Evolutionary conservation across 306 rosid species (phyloP).

Genomic region (Sindora glabra): DNA sequence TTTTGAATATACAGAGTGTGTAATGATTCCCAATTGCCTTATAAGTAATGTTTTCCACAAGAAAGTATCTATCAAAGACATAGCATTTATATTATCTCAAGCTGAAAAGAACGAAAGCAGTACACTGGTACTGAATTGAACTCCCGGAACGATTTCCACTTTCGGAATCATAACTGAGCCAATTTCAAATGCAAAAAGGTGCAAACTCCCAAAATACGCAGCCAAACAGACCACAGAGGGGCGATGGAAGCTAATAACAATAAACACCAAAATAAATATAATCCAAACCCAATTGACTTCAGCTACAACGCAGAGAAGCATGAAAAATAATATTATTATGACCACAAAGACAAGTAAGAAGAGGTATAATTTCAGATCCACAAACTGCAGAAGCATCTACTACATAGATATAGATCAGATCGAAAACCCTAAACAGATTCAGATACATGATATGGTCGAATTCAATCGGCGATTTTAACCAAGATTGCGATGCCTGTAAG

Average conservation of each 20-base stretch:
- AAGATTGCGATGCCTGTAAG: neutral
- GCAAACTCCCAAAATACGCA: neutral
- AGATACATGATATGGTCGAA: neutral
- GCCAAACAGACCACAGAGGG: neutral
- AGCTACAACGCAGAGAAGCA: neutral
- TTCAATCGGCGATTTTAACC: neutral
- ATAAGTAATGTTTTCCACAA: neutral
- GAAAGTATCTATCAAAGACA: neutral
- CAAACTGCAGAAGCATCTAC: neutral
- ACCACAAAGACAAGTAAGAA: neutral
- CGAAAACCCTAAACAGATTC: constrained; percentile 28
- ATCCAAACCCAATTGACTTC: neutral
- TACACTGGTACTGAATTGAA: neutral
- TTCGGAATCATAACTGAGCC: neutral
- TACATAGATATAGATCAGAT: neutral
- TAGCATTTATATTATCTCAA: neutral
- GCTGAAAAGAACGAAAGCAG: neutral
- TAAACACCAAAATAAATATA: neutral
- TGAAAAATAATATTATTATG: neutral
- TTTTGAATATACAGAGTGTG: too few species aligned
- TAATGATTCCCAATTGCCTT: too few species aligned
- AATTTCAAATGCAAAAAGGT: too few species aligned
- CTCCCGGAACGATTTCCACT: neutral
- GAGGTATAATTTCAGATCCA: constrained; percentile 17
- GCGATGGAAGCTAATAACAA: neutral